Evolutionary conservation across 139 green algal species (phyloP).

Genomic region (Picochlorum costavermella): DNA sequence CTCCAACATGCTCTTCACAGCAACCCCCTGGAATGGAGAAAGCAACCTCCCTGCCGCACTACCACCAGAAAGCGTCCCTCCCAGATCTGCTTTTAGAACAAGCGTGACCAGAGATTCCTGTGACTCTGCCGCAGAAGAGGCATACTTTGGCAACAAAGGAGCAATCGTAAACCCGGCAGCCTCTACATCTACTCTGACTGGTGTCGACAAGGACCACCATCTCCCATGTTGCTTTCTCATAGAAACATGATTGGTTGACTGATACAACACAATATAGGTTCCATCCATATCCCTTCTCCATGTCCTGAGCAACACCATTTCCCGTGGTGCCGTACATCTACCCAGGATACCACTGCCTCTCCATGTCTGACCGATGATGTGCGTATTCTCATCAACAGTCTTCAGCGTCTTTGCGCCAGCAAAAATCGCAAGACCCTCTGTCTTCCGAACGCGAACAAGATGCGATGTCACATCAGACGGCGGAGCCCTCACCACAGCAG

Average conservation of each 20-base stretch:
- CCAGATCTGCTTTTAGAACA: constrained; percentile 45
- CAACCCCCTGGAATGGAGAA: neutral
- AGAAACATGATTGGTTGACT: constrained; percentile 20
- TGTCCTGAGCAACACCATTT: constrained; percentile 35
- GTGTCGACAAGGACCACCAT: constrained; percentile 20
- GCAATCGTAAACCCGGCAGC: constrained; percentile 42
- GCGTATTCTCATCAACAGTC: constrained; percentile 22
- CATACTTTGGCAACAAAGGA: constrained; percentile 34
- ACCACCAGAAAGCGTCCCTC: constrained; percentile 23
- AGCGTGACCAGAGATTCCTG: constrained; percentile 44
- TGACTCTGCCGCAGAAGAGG: constrained; percentile 6
- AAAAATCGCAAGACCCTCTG: constrained; percentile 21
- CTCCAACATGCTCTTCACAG: constrained; percentile 22
- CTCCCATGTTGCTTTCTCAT: neutral
- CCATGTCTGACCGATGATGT: constrained; percentile 19
- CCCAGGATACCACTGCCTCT: constrained; percentile 1
- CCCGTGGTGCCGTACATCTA: constrained; percentile 14
- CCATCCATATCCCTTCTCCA: constrained; percentile 45
- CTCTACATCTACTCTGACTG: constrained; percentile 30
- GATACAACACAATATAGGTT: constrained; percentile 43
- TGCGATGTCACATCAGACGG: constrained; percentile 24
- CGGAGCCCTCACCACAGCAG: constrained; percentile 27
- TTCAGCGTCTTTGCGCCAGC: constrained; percentile 12
- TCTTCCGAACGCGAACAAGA: constrained; percentile 21
- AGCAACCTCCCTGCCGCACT: constrained; percentile 2